phyloP scores from a whole-genome alignment of 2,329 filamentous ascomycete species.

The Phialophora macrospora region DNA sequence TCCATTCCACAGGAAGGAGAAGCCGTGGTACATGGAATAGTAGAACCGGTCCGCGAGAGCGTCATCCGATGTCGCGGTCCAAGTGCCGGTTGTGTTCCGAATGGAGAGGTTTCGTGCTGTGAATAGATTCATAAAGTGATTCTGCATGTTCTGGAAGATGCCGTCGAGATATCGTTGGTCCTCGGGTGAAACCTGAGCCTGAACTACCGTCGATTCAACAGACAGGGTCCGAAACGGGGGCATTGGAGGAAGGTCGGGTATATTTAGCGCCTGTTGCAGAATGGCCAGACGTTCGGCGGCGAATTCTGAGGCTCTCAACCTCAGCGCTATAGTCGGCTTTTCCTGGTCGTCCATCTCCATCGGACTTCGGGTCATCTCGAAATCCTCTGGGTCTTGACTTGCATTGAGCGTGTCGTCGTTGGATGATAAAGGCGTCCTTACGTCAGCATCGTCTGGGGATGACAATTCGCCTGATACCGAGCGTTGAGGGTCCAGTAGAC shows the following conservation, averaged over 20 bases:
- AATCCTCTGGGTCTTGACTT: slow-evolving; percentile 28
- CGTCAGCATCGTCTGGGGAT: slow-evolving; percentile 37
- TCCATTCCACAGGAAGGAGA: slow-evolving; percentile 38
- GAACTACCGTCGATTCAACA: slow-evolving; percentile 35
- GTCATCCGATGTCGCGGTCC: slow-evolving; percentile 39
- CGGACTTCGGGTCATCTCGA: slow-evolving; percentile 30
- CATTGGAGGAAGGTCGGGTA: slow-evolving; percentile 34
- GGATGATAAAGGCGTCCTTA: slow-evolving; percentile 36
- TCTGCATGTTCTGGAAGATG: slow-evolving; percentile 36
- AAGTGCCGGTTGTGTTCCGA: slow-evolving; percentile 31
- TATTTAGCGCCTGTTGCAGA: slow-evolving; percentile 32
- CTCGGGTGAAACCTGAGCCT: slow-evolving; percentile 25
- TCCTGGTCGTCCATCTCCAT: slow-evolving; percentile 25
- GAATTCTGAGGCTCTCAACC: slow-evolving; percentile 28
- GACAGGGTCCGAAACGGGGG: slow-evolving; percentile 36
- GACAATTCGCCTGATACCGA: slow-evolving; percentile 32
- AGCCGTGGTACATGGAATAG: slow-evolving; percentile 40
- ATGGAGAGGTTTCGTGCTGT: slow-evolving; percentile 34
- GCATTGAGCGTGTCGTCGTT: slow-evolving; percentile 32
- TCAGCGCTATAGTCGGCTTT: slow-evolving; percentile 21
- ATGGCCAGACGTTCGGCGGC: slow-evolving; percentile 30
- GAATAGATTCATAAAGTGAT: slow-evolving; percentile 37
- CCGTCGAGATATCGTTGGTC: slow-evolving; percentile 35
- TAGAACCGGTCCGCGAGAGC: slow-evolving; percentile 38
- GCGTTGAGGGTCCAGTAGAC: slow-evolving; percentile 31